Percentiles rank a stretch among this genome's conserved stretches.
Evolutionary conservation across 2,329 filamentous ascomycete species (phyloP).

Genomic region (Aspergillus unguis): DNA sequence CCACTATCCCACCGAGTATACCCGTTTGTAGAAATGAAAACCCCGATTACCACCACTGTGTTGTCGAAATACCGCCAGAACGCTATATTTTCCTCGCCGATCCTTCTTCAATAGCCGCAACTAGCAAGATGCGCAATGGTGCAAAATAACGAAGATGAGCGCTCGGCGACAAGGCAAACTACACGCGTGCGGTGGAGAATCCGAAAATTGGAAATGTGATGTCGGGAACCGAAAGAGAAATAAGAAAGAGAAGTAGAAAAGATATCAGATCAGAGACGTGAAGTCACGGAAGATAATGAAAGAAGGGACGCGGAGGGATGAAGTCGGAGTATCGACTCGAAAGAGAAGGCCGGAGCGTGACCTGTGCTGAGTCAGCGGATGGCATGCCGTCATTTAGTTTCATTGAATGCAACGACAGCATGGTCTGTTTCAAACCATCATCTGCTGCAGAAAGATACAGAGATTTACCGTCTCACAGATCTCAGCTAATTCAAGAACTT

Average conservation of each 20-base stretch:
- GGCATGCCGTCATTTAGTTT: slow-evolving; percentile 3
- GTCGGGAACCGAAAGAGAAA: background rate
- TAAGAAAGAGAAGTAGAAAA: slow-evolving; percentile 6
- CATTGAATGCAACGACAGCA: background rate
- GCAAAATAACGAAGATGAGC: slow-evolving; percentile 3
- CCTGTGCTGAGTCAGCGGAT: slow-evolving; percentile 12
- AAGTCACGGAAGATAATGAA: background rate
- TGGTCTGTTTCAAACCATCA: background rate
- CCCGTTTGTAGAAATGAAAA: slow-evolving; percentile 21
- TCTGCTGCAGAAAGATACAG: background rate
- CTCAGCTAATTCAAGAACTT: background rate
- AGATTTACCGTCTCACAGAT: background rate
- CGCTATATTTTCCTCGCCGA: slow-evolving; percentile 17
- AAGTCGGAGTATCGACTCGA: slow-evolving; percentile 12
- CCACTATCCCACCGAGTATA: slow-evolving; percentile 25
- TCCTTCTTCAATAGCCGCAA: slow-evolving; percentile 19
- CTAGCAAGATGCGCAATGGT: slow-evolving; percentile 15
- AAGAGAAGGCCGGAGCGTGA: slow-evolving; percentile 9
- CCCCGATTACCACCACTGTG: slow-evolving; percentile 23
- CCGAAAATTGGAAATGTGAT: too few species aligned
- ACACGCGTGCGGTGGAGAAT: background rate
- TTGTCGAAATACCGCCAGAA: slow-evolving; percentile 23
- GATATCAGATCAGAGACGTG: background rate
- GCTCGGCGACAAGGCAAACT: slow-evolving; percentile 1
- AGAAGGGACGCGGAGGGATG: background rate